phyloP scores from a whole-genome alignment of 768 basidiomycete species.

The Kwoniella pini region DNA sequence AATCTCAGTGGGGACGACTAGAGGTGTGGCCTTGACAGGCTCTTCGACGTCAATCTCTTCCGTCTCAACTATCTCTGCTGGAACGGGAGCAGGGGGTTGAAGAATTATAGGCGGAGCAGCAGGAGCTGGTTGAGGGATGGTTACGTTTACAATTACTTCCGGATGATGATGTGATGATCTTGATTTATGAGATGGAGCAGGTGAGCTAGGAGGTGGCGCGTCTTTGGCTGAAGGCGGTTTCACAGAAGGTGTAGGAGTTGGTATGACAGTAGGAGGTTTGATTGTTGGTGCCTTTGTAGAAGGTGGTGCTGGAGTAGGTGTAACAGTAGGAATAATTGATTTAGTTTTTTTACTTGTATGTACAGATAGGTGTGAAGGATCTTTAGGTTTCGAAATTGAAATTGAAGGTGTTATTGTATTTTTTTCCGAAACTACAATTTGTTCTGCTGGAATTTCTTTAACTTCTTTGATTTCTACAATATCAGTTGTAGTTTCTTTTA shows the following conservation, averaged over 20 bases:
- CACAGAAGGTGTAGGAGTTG: not conserved
- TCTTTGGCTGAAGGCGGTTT: slow-evolving; percentile 12
- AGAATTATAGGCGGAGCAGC: slow-evolving; percentile 6
- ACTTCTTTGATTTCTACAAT: slow-evolving; percentile 20
- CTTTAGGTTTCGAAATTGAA: not conserved
- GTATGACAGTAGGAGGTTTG: slow-evolving; percentile 1
- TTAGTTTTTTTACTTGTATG: not conserved
- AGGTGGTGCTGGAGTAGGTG: not conserved
- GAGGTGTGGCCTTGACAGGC: slow-evolving; percentile 6
- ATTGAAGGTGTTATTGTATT: not conserved
- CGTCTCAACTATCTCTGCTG: slow-evolving; percentile 8
- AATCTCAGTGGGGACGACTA: slow-evolving; percentile 7
- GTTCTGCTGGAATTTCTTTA: slow-evolving; percentile 6
- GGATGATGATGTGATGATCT: slow-evolving; percentile 32
- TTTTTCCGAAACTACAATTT: not conserved
- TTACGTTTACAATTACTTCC: slow-evolving; percentile 40
- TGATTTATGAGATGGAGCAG: slow-evolving; percentile 10
- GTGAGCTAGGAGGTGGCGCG: slow-evolving; percentile 14
- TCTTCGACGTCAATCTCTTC: slow-evolving; percentile 6
- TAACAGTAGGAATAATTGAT: not conserved
- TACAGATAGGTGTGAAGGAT: not conserved
- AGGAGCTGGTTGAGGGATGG: slow-evolving; percentile 22
- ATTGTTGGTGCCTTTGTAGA: not conserved
- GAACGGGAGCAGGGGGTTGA: slow-evolving; percentile 6
- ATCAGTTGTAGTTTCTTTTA: slow-evolving; percentile 21